Conservation (phyloP, 441 rosid species). For the Erodium texanum region DNA sequence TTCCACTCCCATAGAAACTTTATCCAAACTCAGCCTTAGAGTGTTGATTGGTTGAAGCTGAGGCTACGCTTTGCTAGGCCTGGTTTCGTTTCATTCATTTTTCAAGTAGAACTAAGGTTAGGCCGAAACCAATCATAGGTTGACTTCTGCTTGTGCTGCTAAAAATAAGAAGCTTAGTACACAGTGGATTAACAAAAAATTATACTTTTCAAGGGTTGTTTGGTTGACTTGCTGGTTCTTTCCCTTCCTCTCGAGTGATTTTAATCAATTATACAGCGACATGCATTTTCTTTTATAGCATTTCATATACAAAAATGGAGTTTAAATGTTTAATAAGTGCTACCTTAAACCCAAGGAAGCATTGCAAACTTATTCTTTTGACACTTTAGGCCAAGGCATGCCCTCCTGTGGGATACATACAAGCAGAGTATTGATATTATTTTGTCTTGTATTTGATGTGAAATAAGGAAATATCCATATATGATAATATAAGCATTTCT, state of each 20-base stretch:
- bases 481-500: neutral
- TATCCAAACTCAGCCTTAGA: neutral
- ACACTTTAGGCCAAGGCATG: neutral
- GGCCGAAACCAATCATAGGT: neutral
- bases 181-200: neutral
- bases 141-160: neutral
- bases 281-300: neutral
- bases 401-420: neutral
- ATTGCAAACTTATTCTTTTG: neutral
- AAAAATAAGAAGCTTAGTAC: neutral
- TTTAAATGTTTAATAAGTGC: neutral
- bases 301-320: neutral
- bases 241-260: neutral
- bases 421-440: neutral
- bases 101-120: neutral
- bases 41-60: neutral
- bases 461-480: neutral
- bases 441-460: neutral
- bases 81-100: neutral
- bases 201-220: neutral
- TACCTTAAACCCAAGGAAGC: neutral
- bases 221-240: neutral
- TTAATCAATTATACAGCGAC: neutral
- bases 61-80: neutral
- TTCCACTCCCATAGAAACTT: neutral